Evolutionary conservation across 331 rosid species (phyloP).

Genomic region (Rosa hybrid): DNA sequence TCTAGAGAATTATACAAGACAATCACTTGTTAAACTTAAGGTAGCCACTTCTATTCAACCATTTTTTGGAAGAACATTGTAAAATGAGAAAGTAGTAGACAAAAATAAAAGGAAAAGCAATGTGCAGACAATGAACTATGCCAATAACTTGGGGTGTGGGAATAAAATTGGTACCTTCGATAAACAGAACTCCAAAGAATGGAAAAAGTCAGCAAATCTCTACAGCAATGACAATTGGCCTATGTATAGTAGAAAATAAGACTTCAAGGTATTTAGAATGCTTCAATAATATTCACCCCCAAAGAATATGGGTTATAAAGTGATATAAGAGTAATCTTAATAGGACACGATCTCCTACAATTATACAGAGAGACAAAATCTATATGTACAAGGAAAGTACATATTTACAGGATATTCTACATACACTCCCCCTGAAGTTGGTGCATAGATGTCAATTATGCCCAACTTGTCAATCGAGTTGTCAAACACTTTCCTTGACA

Average conservation of each 20-base stretch:
- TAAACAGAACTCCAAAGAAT: slow-evolving; percentile 13
- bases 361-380: too few relatives aligned
- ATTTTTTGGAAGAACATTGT: background rate
- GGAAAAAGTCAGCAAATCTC: background rate
- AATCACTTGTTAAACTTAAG: background rate
- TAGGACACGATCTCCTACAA: too few relatives aligned
- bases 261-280: too few relatives aligned
- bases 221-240: slow-evolving; percentile 6
- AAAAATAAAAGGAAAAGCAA: background rate
- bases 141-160: background rate
- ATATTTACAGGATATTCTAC: too few relatives aligned
- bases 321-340: too few relatives aligned
- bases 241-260: slow-evolving; percentile 7
- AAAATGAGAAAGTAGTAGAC: background rate
- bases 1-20: background rate
- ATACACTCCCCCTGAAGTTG: too few relatives aligned
- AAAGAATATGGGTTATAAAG: too few relatives aligned
- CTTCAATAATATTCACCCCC: too few relatives aligned
- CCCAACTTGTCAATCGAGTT: too few relatives aligned
- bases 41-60: background rate
- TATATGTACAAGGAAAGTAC: too few relatives aligned
- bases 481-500: too few relatives aligned
- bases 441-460: too few relatives aligned
- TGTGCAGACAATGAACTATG: background rate
- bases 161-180: slow-evolving; percentile 27